Conservation (phyloP, 2,329 filamentous ascomycete species). For the Paraconiothyrium brasiliense region DNA sequence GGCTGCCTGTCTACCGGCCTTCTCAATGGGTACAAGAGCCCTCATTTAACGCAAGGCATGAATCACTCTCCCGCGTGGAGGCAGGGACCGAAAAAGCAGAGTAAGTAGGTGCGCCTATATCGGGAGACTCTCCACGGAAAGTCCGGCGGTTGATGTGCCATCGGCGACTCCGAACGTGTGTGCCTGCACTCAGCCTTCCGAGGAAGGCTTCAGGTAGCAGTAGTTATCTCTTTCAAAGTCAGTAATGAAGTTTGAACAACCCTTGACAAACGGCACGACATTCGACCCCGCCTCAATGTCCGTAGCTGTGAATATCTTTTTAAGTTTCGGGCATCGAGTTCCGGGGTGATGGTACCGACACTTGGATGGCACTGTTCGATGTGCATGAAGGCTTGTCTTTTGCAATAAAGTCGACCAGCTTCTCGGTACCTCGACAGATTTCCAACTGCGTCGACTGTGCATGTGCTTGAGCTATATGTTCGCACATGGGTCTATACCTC, state of each 20-base stretch:
- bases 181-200: background rate
- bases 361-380: background rate
- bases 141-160: background rate
- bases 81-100: background rate
- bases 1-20: background rate
- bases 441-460: background rate
- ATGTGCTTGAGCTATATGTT: background rate
- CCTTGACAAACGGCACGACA: background rate
- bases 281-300: background rate
- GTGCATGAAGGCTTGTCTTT: background rate
- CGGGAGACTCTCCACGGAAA: background rate
- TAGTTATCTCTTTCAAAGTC: background rate
- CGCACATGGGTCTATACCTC: background rate
- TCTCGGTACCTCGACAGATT: background rate
- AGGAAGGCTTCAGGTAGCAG: background rate
- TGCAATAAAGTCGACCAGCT: background rate
- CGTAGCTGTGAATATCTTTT: background rate
- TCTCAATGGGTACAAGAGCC: background rate
- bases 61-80: background rate
- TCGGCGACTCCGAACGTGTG: background rate
- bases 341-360: background rate
- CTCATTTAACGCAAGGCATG: background rate
- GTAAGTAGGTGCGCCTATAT: background rate
- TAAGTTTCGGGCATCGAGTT: background rate
- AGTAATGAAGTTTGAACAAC: background rate